Base-by-base conservation (phyloP, 257 asterid species). In the Parsonsia alboflavescens region DNA sequence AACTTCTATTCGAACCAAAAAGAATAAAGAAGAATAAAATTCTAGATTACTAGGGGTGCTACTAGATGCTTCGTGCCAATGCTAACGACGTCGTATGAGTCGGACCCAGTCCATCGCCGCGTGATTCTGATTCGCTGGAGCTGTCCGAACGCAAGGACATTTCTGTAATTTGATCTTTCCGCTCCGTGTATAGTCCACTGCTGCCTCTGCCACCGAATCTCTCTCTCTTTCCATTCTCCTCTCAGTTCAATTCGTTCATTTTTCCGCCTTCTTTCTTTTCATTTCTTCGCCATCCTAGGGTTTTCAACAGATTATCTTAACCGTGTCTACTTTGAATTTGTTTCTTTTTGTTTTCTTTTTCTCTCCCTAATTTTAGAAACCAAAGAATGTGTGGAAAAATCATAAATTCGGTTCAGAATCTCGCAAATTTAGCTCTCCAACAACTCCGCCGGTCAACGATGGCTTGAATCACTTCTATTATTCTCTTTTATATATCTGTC, bases 391-490 rank as follows among this genome's bases (percentile, higher is more conserved):
- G 30, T 61, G 70, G 4, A 19, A 64, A 4, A 44, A 68, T 76
- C 67, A 42, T 54, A 22, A 74, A 46, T 76, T 77, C 70, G 28
- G 73, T 79, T 58, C 79, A 19, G 68, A 78, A 69, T 50, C 71
- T 52, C 21, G 70, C 44, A 2, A 63, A 42, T 76, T 64, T 72
- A 74, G 66, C 76, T 74, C 61, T 75, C 30, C 82, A 54, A 75
- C 84, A 66, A 73, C 82, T 78, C 50, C 70, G 73, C 72, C 71
- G 58, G 76, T 85, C 85, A 76, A 74, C 70, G 82, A 77, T 82
- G 85, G 80, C 78, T 84, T 81, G 64, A 86, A 66, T 57, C 73
- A 52, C 36, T 59, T 73, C 41, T 73, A 52, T 68, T 17, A 36
- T 10, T 24, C 53, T 24, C 61, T 10, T 33, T 26, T 65, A 48